phyloP scores from a whole-genome alignment of 225 moss, liverwort and hornwort genomes.

The Physcomitrellopsis africana region DNA sequence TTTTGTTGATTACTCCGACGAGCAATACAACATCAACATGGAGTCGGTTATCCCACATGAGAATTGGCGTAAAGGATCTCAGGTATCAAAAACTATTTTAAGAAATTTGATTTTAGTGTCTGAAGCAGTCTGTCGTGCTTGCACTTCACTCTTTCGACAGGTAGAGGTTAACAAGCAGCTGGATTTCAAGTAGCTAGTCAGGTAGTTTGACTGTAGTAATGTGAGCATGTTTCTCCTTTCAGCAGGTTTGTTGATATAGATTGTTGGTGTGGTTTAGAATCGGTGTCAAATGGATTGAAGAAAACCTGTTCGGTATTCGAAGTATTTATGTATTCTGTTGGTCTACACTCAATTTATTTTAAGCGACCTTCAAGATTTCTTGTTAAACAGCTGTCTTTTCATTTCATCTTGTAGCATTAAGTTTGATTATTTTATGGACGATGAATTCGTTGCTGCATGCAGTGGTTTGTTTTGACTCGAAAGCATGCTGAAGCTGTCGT shows the following conservation, averaged over 20 bases:
- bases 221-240: background rate
- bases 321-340: background rate
- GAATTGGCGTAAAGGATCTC: conserved; percentile 96
- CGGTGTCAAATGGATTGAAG: background rate
- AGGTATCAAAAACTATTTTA: conserved; percentile 43
- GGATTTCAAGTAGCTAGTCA: background rate
- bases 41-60: conserved; percentile 57
- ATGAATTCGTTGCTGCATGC: conserved; percentile 24
- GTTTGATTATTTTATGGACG: background rate
- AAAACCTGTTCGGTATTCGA: background rate
- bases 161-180: background rate
- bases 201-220: background rate
- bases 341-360: background rate
- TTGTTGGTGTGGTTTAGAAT: conserved; percentile 10
- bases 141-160: background rate
- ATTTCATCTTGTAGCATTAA: background rate
- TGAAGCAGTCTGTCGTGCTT: background rate
- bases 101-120: background rate
- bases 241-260: background rate
- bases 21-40: conserved; percentile 81
- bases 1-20: conserved; percentile 74
- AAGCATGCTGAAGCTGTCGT: conserved; percentile 75
- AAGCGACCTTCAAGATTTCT: background rate
- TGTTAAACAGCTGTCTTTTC: background rate
- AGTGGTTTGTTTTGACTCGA: conserved; percentile 87